These are phyloP conservation scores for Grigorovia transvaalensis DNA, from an alignment of 805 yeast genomes.

Conservation along the genomic window DNA sequence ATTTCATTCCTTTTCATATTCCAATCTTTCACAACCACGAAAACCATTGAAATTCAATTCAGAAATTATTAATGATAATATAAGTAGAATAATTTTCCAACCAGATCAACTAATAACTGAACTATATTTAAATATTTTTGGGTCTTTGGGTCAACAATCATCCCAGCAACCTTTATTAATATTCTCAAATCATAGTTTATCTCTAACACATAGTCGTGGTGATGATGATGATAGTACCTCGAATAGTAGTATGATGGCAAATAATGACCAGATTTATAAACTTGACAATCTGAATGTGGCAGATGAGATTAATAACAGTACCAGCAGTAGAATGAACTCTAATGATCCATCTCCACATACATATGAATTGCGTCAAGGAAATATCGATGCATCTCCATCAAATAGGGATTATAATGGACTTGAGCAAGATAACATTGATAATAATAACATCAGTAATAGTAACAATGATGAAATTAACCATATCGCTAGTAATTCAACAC, in stretches of 20 bases:
- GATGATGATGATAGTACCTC: neutral
- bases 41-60: conserved; percentile 8
- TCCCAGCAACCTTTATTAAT: conserved; percentile 20
- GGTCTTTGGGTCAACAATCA: conserved; percentile 17
- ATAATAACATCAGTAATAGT: neutral
- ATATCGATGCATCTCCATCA: neutral
- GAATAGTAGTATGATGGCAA: neutral
- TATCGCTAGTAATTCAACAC: neutral
- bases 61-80: conserved; percentile 6
- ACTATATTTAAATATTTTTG: conserved; percentile 19
- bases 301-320: neutral
- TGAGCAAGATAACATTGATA: conserved; percentile 8
- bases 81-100: conserved; percentile 12
- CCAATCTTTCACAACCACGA: conserved; percentile 1
- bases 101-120: conserved; percentile 23
- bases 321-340: neutral
- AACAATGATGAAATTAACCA: neutral
- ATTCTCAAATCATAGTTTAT: conserved; percentile 8
- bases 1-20: conserved; percentile 1
- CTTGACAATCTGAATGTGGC: conserved; percentile 13
- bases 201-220: neutral
- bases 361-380: neutral
- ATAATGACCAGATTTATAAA: conserved; percentile 12
- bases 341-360: neutral
- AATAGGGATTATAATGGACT: neutral